Evolutionary conservation across 129 eudicot genomes (phyloP), one percentile per base, ranked within the genome.

Genomic region (Kitagawia praeruptora): DNA sequence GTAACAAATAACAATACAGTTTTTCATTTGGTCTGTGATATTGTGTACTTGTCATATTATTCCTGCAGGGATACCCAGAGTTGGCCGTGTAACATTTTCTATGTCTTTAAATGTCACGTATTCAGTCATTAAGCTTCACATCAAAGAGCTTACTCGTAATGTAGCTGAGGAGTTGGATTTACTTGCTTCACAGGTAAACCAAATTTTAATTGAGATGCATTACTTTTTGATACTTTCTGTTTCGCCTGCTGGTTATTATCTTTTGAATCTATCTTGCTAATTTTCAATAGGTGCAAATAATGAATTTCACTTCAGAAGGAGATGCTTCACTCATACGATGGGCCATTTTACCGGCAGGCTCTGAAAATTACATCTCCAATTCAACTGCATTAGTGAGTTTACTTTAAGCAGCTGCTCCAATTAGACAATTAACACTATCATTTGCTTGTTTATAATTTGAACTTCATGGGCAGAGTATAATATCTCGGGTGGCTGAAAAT

Each of bases 261-360:
- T 40, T n/a, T 25, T 64, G 71, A 75, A 75, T 70, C 37, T 56
- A 48, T 63, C 75, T 77, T 70, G 47, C 16, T 66, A 5, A 21
- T 84, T 73, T 54, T 73, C 28, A 83, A 64, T 90, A 96, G 99
- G 89, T 96, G 41, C 93, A 85, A 56, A 47, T 89, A 77, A 34
- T 88, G 86, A 87, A 92, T 53, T 73, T 76, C 74, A 79, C 95
- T 21, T 83, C 92, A 3, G 56, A 82, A 70, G 93, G 92, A 74
- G 84, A 88, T 74, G 87, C 80, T 47, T 89, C 93, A 67, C 80
- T 96, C 34, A 81, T 86, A 84, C 81, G 23, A 74, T 96, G 89
- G 95, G 88, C 91, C 53, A 88, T 96, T 61, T 82, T 47, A 79
- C 99, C 98, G 25, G 86, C 76, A 63, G 90, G 87, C 63, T 80